Percentiles rank a stretch among this genome's conserved stretches.
phyloP scores from a whole-genome alignment of 305 asterid genomes.

The Andrographis paniculata region DNA sequence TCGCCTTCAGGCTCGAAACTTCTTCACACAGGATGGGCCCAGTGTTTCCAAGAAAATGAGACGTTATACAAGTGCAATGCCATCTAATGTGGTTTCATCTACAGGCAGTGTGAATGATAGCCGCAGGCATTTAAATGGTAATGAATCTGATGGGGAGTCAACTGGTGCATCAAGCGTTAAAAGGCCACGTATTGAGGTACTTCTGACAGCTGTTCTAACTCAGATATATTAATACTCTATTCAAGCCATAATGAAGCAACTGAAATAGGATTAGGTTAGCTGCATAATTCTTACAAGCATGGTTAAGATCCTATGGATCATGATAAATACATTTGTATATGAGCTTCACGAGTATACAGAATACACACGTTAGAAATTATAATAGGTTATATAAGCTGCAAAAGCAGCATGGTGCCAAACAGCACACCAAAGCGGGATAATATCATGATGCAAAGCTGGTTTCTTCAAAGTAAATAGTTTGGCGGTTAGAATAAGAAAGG shows the following conservation, averaged over 20 bases:
- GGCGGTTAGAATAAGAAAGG: too few relatives aligned
- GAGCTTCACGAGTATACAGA: too few relatives aligned
- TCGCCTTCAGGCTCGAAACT: slow-evolving; percentile 80
- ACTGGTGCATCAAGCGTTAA: slow-evolving; percentile 71
- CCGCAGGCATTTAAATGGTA: slow-evolving; percentile 45
- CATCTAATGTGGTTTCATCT: slow-evolving; percentile 79
- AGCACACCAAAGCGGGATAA: neutral
- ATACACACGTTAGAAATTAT: too few relatives aligned
- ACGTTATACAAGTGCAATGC: slow-evolving; percentile 75
- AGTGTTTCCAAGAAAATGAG: slow-evolving; percentile 80
- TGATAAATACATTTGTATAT: neutral
- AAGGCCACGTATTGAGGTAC: slow-evolving; percentile 68
- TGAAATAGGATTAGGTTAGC: neutral
- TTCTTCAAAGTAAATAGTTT: neutral
- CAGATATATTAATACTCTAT: neutral
- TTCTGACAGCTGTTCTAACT: slow-evolving; percentile 6
- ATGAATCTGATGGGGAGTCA: slow-evolving; percentile 89
- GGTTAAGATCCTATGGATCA: slow-evolving; percentile 3
- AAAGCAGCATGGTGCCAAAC: neutral
- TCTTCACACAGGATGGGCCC: slow-evolving; percentile 74
- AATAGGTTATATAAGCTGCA: neutral
- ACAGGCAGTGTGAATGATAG: slow-evolving; percentile 64
- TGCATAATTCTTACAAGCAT: neutral
- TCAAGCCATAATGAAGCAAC: neutral
- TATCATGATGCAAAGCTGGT: neutral